Evolutionary conservation across 352 stramenopile genomes (phyloP).

Genomic region (Phytopythium delawarense): DNA sequence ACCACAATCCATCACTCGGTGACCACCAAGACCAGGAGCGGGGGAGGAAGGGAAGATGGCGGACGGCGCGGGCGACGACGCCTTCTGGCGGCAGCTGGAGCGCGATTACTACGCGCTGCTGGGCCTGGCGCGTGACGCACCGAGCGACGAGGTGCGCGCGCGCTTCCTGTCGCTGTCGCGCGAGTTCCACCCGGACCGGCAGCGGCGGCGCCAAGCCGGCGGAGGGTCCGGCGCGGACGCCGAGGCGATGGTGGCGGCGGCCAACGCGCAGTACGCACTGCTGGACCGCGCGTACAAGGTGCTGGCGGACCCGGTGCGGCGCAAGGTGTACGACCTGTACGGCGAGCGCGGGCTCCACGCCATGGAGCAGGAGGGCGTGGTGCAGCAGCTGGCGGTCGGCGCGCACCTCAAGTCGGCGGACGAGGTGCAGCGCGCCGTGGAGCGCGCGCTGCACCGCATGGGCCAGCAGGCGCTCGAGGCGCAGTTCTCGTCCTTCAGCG

Average conservation of each 20-base stretch:
- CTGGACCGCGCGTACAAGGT: conserved; percentile 83
- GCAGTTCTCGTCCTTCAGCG: conserved; percentile 76
- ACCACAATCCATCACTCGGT: background rate
- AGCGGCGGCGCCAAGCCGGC: conserved; percentile 10
- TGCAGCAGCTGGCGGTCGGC: conserved; percentile 29
- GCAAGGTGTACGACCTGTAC: conserved; percentile 73
- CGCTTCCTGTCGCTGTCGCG: conserved; percentile 69
- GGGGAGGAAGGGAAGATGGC: conserved; percentile 8
- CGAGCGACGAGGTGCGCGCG: conserved; percentile 56
- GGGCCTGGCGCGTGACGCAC: conserved; percentile 51
- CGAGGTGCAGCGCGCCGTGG: conserved; percentile 49
- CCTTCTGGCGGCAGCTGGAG: conserved; percentile 53
- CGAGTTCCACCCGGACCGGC: conserved; percentile 83
- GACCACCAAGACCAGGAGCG: too few species aligned
- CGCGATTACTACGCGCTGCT: conserved; percentile 85
- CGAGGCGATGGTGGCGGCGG: conserved; percentile 46
- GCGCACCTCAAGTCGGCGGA: conserved; percentile 43
- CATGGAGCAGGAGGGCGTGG: conserved; percentile 50
- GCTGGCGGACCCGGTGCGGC: conserved; percentile 59
- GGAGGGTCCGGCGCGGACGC: conserved; percentile 16
- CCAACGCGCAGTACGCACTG: conserved; percentile 75
- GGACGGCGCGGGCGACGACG: conserved; percentile 16
- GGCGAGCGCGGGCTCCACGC: conserved; percentile 64
- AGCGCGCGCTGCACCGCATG: conserved; percentile 50
- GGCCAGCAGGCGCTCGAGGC: conserved; percentile 71